A percentile compares a stretch with the other conserved stretches of the same genome.
Conservation (phyloP, 495 filamentous ascomycete species). For the Tuber melanosporum region DNA sequence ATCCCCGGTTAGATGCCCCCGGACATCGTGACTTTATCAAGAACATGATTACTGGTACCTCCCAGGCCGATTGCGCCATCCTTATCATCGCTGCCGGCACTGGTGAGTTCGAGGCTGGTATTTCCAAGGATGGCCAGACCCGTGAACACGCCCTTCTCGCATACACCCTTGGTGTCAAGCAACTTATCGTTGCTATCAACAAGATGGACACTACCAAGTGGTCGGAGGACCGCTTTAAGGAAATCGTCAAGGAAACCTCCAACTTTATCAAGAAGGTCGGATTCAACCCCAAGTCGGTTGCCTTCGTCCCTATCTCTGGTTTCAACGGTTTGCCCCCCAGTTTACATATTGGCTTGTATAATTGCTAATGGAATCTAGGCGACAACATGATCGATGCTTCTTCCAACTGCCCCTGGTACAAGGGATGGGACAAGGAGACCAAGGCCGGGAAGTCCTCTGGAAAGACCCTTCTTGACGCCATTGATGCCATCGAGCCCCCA, state of each 20-base stretch:
- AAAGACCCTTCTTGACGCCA: constrained; percentile 99
- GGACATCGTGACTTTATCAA: constrained; percentile 99
- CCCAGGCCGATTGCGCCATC: constrained; percentile 98
- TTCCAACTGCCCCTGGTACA: constrained; percentile 98
- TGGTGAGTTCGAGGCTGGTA: constrained; percentile 99
- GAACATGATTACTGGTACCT: constrained; percentile 99
- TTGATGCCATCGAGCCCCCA: constrained; percentile 91
- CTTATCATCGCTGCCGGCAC: constrained; percentile 99
- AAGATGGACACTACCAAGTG: constrained; percentile 99
- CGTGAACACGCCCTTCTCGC: constrained; percentile 99
- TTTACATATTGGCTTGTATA: background rate
- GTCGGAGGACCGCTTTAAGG: constrained; percentile 90
- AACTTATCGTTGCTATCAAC: constrained; percentile 99
- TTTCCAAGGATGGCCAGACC: constrained; percentile 99
- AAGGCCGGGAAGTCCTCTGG: constrained; percentile 82
- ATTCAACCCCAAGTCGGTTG: constrained; percentile 97
- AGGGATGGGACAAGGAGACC: constrained; percentile 98
- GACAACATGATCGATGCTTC: constrained; percentile 98
- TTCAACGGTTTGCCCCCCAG: constrained; percentile 66
- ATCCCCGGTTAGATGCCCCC: constrained; percentile 66
- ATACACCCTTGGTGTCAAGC: constrained; percentile 99
- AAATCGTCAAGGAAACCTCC: constrained; percentile 99
- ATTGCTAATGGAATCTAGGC: constrained; percentile 24
- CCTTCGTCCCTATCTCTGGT: constrained; percentile 99
- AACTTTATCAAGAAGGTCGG: constrained; percentile 99